Base-by-base conservation (phyloP, 192 early-diverging fungal species). In the Phlyctochytrium planicorne region DNA sequence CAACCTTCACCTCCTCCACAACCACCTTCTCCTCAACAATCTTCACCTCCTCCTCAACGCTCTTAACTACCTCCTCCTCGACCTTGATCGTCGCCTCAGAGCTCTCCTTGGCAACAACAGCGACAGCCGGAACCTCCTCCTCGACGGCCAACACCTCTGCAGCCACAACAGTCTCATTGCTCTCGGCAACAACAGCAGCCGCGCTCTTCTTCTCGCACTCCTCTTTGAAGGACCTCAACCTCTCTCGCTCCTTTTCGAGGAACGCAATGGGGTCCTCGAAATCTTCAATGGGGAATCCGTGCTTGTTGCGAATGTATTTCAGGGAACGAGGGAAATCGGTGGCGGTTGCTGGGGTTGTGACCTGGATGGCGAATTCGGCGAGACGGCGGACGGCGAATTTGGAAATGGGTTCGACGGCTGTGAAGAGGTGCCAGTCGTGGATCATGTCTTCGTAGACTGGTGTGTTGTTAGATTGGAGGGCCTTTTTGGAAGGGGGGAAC, bases 381-480 rank as follows among this genome's bases (percentile, higher is more conserved):
- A 65, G 33, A 3, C 34, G 20, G 17, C 24, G 17, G 25, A 65
- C 2, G 12, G 63, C 34, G 17, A 29, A 10, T 6, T 30, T 36
- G 17, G 63, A 20, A 14, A 65, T n/a, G 40, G 20, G 20, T 31
- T 65, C 34, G 25, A 30, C 66, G 16, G 50, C 24, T 14, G 70
- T 53, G 52, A 75, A 75, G 66, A 78, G 67, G 35, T 78, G 73
- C 34, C 69, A 78, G 27, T 70, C 71, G 32, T 78, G 76, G 4
- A 57, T 30, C 60, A 67, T 57, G 50, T 82, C 76, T 36, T 77
- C 66, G 57, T 79, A 82, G 32, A 80, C 24, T 29, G 40, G 6
- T 10, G 35, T 17, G 12, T 31, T 10, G 12, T 14, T 17, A 10
- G 10, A 14, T 10, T 59, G 10, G 10, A 17, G 12, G 33, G 12